Conservation (phyloP, 352 stramenopile species). For the Pilasporangium apinafurcum region DNA sequence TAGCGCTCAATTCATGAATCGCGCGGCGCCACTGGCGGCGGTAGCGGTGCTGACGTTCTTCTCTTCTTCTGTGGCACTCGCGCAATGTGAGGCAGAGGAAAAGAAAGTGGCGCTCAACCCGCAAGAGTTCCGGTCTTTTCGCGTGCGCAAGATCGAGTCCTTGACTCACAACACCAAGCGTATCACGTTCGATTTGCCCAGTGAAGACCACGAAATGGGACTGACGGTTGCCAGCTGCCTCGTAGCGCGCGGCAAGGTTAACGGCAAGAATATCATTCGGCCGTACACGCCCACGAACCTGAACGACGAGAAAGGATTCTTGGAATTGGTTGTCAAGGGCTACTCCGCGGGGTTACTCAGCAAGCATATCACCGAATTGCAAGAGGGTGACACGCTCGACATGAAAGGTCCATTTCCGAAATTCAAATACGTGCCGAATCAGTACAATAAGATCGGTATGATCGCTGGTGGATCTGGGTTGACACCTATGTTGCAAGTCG, state of each 20-base stretch:
- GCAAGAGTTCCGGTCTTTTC: conserved; percentile 67
- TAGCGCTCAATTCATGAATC: conserved; percentile 24
- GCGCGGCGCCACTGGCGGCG: conserved; percentile 22
- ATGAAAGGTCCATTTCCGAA: conserved; percentile 89
- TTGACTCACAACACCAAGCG: conserved; percentile 79
- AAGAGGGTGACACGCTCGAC: conserved; percentile 80
- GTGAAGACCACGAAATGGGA: conserved; percentile 57
- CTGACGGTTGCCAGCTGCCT: conserved; percentile 48
- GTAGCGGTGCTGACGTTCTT: conserved; percentile 34
- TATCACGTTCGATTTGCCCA: conserved; percentile 60
- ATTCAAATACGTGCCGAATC: conserved; percentile 82
- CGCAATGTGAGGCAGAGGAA: conserved; percentile 13
- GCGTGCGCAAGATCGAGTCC: conserved; percentile 59
- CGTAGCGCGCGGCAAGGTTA: conserved; percentile 58
- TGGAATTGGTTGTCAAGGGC: conserved; percentile 88
- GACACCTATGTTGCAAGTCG: conserved; percentile 88
- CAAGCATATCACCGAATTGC: conserved; percentile 81
- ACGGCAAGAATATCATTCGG: conserved; percentile 71
- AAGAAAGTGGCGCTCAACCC: conserved; percentile 48
- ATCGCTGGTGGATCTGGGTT: conserved; percentile 89
- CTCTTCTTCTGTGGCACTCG: conserved; percentile 6
- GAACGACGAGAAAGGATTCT: conserved; percentile 75
- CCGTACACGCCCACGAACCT: conserved; percentile 88
- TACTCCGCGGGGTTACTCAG: conserved; percentile 83
- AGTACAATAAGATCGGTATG: conserved; percentile 86